phyloP scores from a whole-genome alignment of 345 rosid genomes.

The Rhodamnia argentea region DNA sequence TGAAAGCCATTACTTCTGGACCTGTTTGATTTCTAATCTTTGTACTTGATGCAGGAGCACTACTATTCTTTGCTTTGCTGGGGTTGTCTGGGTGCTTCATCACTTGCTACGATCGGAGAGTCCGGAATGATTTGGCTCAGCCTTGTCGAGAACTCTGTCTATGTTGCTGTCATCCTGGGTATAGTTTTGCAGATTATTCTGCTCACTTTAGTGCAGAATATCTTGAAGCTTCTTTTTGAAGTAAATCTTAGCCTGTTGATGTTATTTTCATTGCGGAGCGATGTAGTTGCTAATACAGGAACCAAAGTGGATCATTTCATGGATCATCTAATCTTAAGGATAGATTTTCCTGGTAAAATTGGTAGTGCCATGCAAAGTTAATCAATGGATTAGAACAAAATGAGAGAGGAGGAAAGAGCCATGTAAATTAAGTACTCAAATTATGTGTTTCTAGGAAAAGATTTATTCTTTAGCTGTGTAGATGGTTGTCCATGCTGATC shows the following conservation, averaged over 20 bases:
- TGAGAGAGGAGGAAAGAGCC: background rate
- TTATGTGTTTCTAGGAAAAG: background rate
- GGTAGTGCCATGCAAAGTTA: background rate
- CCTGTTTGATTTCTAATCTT: background rate
- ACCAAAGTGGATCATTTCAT: background rate
- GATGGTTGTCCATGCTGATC: background rate
- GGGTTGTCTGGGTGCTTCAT: slow-evolving; percentile 98
- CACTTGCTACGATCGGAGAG: slow-evolving; percentile 97
- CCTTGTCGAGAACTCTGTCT: slow-evolving; percentile 98
- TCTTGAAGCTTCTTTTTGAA: background rate
- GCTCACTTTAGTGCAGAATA: background rate
- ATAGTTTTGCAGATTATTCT: slow-evolving; percentile 5
- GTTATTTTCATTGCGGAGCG: background rate
- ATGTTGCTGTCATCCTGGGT: slow-evolving; percentile 99
- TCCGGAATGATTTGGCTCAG: slow-evolving; percentile 92
- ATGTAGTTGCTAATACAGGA: background rate
- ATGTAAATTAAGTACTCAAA: background rate
- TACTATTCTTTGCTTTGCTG: slow-evolving; percentile 90
- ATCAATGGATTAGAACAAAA: background rate
- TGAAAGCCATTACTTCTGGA: background rate
- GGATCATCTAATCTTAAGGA: background rate
- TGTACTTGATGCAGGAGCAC: slow-evolving; percentile 53
- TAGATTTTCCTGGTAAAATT: background rate
- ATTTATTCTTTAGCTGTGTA: background rate
- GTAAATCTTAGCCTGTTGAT: background rate